Percentiles rank a stretch among this genome's conserved stretches.
Conservation (phyloP, 441 rosid species). For the Euphorbia schlechtendalii region DNA sequence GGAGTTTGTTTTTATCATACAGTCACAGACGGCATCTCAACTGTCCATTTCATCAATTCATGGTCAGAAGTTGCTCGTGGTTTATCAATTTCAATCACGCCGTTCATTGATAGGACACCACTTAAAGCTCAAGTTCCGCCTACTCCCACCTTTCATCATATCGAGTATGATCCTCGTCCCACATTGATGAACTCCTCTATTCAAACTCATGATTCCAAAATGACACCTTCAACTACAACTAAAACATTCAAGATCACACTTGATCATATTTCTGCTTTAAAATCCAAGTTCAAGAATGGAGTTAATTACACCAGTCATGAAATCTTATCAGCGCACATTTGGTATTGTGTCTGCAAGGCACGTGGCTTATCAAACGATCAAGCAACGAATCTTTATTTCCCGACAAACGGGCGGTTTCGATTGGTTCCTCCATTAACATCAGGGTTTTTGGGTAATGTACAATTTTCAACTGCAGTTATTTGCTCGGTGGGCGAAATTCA, state of each 20-base stretch:
- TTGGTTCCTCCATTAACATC: conserved; percentile 11
- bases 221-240: neutral
- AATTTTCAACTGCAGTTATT: neutral
- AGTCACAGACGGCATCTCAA: conserved; percentile 3
- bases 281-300: neutral
- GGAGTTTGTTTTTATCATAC: conserved; percentile 14
- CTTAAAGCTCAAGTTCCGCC: conserved; percentile 9
- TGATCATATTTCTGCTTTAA: neutral
- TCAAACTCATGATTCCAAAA: neutral
- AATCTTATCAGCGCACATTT: conserved; percentile 11
- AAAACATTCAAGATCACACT: conserved; percentile 2
- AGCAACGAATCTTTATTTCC: neutral
- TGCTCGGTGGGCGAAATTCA: no score
- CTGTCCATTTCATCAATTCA: conserved; percentile 6
- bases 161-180: conserved; percentile 12
- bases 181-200: neutral
- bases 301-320: conserved; percentile 6
- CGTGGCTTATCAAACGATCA: neutral
- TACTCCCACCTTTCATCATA: neutral
- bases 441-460: conserved; percentile 14
- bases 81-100: neutral
- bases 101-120: neutral
- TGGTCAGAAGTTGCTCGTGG: conserved; percentile 19
- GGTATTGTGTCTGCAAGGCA: conserved; percentile 15
- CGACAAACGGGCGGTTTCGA: conserved; percentile 12